Evolutionary conservation across 306 rosid species (phyloP), one percentile per base, ranked within the genome.

Genomic region (Pueraria montana): DNA sequence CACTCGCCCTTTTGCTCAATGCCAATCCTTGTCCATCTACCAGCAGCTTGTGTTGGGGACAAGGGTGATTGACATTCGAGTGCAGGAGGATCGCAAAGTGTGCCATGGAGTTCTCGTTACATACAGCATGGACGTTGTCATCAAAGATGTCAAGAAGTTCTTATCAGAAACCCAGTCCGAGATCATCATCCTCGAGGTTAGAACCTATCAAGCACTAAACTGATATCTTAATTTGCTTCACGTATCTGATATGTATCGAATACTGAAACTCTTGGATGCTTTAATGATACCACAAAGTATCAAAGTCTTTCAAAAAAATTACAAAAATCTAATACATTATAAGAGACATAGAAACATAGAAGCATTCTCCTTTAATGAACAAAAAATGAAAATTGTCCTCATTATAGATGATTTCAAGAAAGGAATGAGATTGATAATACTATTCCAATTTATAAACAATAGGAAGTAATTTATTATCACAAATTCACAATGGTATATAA

Each of bases 1-100:
- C 46, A 77, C 98, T 79, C 94, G 99, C 1, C 99, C 99, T 32
- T 93, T 96, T 63, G 99, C 98, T 16, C 98, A 93, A 85, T 93
- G 97, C 59, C 99, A 96, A 82, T 74, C 90, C 34, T 30, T 93
- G 8, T 92, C 99, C 13, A 89, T 96, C 81, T 96, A 93, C 84
- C 16, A 80, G 0, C 99, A 96, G 74, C 98, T 96, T 30, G 87
- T 67, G 32, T 24, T 0, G 1, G 99, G 98, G 1, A 61, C 94
- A 21, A 82, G 99, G 4, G 89, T 93, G 1, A 69, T 96, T 5
- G 99, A 96, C 72, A 87, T 96, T 59, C 89, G 99, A 0, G 87
- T 96, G 58, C 92, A 96, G 30, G 83, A 93, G 63, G 80, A 91
- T 80, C 89, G 92, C 4, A 74, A 71, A 0, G 87, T 96, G 5